Percentiles rank a stretch among this genome's conserved stretches.
phyloP scores from a whole-genome alignment of 768 basidiomycete species.

The Termitomyces sp. region DNA sequence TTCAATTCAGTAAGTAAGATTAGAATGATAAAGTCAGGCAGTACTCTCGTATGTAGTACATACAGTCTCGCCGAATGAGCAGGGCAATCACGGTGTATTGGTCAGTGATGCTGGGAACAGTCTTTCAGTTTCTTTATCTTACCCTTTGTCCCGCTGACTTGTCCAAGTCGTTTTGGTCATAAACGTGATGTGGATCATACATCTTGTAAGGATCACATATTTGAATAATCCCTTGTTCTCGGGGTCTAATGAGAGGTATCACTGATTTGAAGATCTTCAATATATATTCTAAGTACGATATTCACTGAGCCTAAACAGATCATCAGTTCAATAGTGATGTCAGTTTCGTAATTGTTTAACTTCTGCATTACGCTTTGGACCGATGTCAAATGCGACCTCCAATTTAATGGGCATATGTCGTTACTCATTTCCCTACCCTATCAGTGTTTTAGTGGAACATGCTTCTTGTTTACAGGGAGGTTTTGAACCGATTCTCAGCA shows the following conservation, averaged over 20 bases:
- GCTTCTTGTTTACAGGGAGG: neutral
- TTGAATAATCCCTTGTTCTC: conserved; percentile 7
- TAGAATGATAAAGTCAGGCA: neutral
- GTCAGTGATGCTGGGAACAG: conserved; percentile 11
- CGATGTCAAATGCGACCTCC: neutral
- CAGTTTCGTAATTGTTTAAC: neutral
- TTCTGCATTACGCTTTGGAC: neutral
- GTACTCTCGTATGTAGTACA: neutral
- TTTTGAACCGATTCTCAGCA: neutral
- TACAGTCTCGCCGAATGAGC: neutral
- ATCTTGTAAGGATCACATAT: neutral
- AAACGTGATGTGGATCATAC: neutral
- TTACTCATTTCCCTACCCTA: neutral
- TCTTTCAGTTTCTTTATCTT: neutral
- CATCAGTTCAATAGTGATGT: neutral
- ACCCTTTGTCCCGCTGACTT: neutral
- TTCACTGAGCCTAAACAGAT: neutral
- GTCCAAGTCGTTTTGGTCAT: conserved; percentile 2
- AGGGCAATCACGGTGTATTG: neutral
- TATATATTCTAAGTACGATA: too few relatives aligned
- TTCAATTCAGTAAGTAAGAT: neutral
- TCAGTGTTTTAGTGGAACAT: neutral
- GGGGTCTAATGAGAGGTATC: neutral
- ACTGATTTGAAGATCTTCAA: too few relatives aligned
- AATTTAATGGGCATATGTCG: neutral